phyloP scores from a whole-genome alignment of 106 monocot species.

The Dioscorea dumetorum region DNA sequence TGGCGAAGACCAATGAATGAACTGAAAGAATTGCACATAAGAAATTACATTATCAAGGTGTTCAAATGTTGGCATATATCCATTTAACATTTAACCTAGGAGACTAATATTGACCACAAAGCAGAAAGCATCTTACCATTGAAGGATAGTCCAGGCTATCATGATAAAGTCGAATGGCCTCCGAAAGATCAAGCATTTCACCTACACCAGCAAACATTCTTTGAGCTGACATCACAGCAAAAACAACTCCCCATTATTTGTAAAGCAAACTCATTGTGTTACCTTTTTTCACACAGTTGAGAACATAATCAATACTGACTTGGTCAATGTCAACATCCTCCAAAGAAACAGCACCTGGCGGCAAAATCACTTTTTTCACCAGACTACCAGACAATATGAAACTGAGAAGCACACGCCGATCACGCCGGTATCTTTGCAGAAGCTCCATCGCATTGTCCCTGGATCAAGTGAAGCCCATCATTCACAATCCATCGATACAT shows the following conservation, averaged over 20 bases:
- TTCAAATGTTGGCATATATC: neutral
- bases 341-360: conserved; percentile 79
- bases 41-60: neutral
- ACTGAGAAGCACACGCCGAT: conserved; percentile 77
- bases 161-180: conserved; percentile 83
- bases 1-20: neutral
- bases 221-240: no score
- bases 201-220: conserved; percentile 29
- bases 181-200: conserved; percentile 83
- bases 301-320: conserved; percentile 91
- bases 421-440: conserved; percentile 81
- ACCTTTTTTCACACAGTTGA: conserved; percentile 96
- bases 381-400: conserved; percentile 85
- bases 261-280: neutral
- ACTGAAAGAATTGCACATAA: neutral
- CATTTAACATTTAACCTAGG: neutral
- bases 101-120: neutral
- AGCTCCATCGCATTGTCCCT: conserved; percentile 75
- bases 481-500: neutral
- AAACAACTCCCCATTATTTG: no score
- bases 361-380: conserved; percentile 94
- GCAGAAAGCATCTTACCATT: conserved; percentile 32
- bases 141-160: conserved; percentile 90
- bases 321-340: conserved; percentile 88
- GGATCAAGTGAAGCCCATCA: neutral